A percentile compares a stretch with the other conserved stretches of the same genome.
Evolutionary conservation across 208 protist genomes (phyloP).

Genomic region (Leishmania braziliensis): DNA sequence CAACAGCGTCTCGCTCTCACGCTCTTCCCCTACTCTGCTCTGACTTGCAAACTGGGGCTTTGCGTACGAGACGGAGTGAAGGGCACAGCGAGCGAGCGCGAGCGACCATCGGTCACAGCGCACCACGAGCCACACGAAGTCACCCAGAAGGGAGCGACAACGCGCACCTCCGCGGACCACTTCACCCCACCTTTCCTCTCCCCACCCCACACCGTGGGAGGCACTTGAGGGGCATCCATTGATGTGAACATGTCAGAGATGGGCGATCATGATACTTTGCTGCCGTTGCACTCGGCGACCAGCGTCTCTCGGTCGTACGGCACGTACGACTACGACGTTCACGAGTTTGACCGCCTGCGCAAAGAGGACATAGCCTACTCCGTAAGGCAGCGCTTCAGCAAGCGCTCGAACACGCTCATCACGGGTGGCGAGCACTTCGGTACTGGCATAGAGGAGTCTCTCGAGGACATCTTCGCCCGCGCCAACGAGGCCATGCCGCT

Average conservation of each 20-base stretch:
- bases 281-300: not conserved
- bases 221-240: not conserved
- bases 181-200: not conserved
- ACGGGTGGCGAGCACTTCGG: slow-evolving; percentile 38
- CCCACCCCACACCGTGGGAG: not conserved
- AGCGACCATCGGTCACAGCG: no score
- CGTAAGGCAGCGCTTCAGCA: slow-evolving; percentile 20
- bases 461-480: slow-evolving; percentile 56
- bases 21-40: no score
- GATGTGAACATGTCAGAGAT: not conserved
- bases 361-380: slow-evolving; percentile 34
- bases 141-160: no score
- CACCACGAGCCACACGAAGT: no score
- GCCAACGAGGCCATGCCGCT: slow-evolving; percentile 59
- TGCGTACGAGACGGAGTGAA: no score
- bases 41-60: no score
- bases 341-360: slow-evolving; percentile 27
- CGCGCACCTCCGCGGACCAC: no score
- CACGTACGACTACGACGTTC: slow-evolving; percentile 36
- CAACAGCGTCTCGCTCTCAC: no score
- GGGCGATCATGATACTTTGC: not conserved
- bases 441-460: slow-evolving; percentile 24
- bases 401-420: slow-evolving; percentile 7
- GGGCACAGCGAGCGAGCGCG: no score
- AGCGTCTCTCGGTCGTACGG: slow-evolving; percentile 35